Base-by-base conservation (phyloP, 2,329 filamentous ascomycete species). In the Pseudogymnoascus sp. region DNA sequence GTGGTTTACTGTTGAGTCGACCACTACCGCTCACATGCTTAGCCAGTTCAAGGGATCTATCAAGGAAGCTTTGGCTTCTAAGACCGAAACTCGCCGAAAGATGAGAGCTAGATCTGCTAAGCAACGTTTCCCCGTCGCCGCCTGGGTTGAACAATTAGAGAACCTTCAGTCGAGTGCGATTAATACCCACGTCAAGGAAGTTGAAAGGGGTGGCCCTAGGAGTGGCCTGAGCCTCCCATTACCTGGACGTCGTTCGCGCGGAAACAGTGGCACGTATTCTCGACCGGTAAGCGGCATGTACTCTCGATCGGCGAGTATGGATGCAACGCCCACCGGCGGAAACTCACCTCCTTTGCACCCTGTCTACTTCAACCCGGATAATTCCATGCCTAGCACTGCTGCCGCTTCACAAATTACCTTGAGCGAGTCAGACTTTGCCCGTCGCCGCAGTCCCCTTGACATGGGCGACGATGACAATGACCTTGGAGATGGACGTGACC, bases 1-100 rank as follows among this genome's bases (percentile, higher is more conserved):
- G 81, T 88, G 85, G 85, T 88, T 83, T 70, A 87, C 85, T 0
- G 81, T 88, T 61, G 86, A 88, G 70, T 86, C 83, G 0, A 84
- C 79, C 5, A 82, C 82, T 1, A 85, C 84, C 0, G 79, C 79
- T 43, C 85, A 88, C 73, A 73, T 87, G 43, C 75, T 87, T 60
- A 80, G 82, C 50, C 86, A 88, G 69, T 87, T 88, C 75, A 85
- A 83, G 70, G 77, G 79, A 65, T 83, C 85, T 11, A 87, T 88
- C 64, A 74, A 81, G n/a, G 78, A 78, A 59, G 86, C 85, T 1
- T 70, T 88, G 60, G 80, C 76, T 60, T 86, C 83, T 1, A 82
- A 81, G 65, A 73, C 73, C 12, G 76, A 82, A 36, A 80, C 80
- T 25, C 76, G 85, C 60, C 81, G 81, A 1, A 76, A 81, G 67